Evolutionary conservation across 1,284 basidiomycete genomes (phyloP).

Genomic region (Cutaneotrichosporon cutaneum): DNA sequence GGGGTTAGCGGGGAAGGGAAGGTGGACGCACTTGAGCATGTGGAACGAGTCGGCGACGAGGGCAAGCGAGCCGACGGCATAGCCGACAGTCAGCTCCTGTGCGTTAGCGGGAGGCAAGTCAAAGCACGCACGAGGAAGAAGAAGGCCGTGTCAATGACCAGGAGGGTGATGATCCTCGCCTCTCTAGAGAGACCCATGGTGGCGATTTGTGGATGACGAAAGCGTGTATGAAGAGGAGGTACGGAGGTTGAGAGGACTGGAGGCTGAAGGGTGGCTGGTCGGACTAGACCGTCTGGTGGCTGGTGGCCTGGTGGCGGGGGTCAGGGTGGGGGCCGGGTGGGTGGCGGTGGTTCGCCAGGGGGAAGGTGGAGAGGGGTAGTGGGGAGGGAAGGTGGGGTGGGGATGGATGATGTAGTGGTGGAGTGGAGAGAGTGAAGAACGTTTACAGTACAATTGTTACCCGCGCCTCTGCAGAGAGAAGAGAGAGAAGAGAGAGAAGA

Average conservation of each 20-base stretch:
- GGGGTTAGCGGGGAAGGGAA: conserved; percentile 75
- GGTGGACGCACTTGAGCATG: conserved; percentile 86
- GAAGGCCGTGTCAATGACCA: conserved; percentile 83
- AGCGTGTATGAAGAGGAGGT: background rate
- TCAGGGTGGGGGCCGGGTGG: background rate
- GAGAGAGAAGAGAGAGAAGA: too few species aligned
- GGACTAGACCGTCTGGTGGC: background rate
- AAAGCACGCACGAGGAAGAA: conserved; percentile 77
- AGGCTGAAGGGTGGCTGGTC: background rate
- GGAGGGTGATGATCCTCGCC: conserved; percentile 72
- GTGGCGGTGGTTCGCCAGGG: background rate
- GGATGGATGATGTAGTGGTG: background rate
- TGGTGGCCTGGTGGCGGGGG: too few species aligned
- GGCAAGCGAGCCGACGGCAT: conserved; percentile 89
- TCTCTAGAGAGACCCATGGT: conserved; percentile 67
- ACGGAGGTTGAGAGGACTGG: background rate
- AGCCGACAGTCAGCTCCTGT: conserved; percentile 61
- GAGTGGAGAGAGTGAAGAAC: too few species aligned
- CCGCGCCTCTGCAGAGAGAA: too few species aligned
- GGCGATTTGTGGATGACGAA: background rate
- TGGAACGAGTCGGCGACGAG: conserved; percentile 97
- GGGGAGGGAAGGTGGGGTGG: background rate
- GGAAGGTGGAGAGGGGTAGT: background rate
- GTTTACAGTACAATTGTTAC: too few species aligned
- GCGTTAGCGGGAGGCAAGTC: background rate